These are phyloP conservation scores for Trametes coccinea DNA, from an alignment of 768 basidiomycete species.

Conservation along the genomic window DNA sequence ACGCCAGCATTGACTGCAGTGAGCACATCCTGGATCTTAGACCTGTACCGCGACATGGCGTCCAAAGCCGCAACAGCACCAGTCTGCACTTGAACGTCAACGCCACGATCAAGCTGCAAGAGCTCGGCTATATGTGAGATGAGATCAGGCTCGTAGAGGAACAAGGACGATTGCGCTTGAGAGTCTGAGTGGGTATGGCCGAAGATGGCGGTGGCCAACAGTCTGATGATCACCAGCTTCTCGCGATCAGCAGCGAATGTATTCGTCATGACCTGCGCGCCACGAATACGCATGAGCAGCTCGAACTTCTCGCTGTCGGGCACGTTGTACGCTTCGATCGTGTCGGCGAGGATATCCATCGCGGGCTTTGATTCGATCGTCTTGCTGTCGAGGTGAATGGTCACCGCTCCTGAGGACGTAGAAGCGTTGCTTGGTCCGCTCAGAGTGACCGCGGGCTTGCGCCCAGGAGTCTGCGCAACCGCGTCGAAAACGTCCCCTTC, in stretches of 20 bases:
- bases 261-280: constrained; percentile 66
- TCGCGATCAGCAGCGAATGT: constrained; percentile 64
- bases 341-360: constrained; percentile 78
- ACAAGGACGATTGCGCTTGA: constrained; percentile 76
- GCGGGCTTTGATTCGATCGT: constrained; percentile 59
- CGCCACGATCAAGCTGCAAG: constrained; percentile 73
- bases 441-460: constrained; percentile 39
- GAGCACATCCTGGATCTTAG: constrained; percentile 82
- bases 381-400: constrained; percentile 61
- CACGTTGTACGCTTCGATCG: constrained; percentile 63
- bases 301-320: constrained; percentile 87
- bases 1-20: constrained; percentile 92
- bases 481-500: constrained; percentile 49
- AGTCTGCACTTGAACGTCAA: constrained; percentile 74
- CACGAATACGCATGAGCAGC: constrained; percentile 81
- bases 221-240: constrained; percentile 77
- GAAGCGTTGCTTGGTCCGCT: constrained; percentile 35
- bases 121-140: constrained; percentile 87
- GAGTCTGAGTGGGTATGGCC: constrained; percentile 83
- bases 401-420: constrained; percentile 49
- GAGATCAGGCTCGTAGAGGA: constrained; percentile 94
- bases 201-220: constrained; percentile 89
- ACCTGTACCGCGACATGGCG: constrained; percentile 82
- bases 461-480: constrained; percentile 44
- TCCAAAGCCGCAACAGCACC: constrained; percentile 90